A percentile compares a stretch with the other conserved stretches of the same genome.
These are phyloP conservation scores for Trichomonascus vanleenenianus DNA, from an alignment of 805 yeast genomes.

Conservation along the genomic window DNA sequence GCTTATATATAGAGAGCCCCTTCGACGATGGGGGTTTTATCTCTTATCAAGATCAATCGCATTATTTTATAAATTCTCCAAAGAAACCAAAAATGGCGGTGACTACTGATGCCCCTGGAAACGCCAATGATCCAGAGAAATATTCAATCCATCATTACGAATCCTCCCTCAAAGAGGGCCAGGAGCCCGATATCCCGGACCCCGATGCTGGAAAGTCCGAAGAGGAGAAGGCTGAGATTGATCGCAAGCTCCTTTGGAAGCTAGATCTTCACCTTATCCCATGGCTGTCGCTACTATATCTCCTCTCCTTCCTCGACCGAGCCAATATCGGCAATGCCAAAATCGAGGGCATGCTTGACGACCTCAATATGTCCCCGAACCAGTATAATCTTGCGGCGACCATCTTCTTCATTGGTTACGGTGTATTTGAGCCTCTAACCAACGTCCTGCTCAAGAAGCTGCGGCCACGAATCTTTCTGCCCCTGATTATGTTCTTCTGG, in stretches of 20 bases:
- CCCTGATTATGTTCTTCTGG: conserved; percentile 32
- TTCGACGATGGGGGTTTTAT: too few species aligned
- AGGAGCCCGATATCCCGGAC: too few species aligned
- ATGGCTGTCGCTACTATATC: conserved; percentile 18
- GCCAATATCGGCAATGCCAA: conserved; percentile 48
- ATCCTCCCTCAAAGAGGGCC: too few species aligned
- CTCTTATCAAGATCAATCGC: too few species aligned
- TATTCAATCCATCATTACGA: too few species aligned
- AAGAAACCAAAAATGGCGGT: too few species aligned
- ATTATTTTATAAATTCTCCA: too few species aligned
- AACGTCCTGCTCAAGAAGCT: conserved; percentile 27
- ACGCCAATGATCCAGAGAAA: too few species aligned
- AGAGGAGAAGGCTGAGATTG: not conserved
- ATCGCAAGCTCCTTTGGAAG: conserved; percentile 25
- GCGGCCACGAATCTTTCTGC: conserved; percentile 32
- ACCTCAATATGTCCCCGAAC: conserved; percentile 32
- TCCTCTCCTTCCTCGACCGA: conserved; percentile 32
- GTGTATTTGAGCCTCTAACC: conserved; percentile 23
- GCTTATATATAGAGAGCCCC: too few species aligned
- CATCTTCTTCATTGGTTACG: conserved; percentile 2
- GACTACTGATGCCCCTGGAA: too few species aligned
- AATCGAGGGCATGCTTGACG: conserved; percentile 41
- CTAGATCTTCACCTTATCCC: conserved; percentile 40
- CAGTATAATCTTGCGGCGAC: conserved; percentile 32
- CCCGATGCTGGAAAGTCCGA: too few species aligned